Evolutionary conservation across 2,329 filamentous ascomycete species (phyloP).

Genomic region (Pezicula neosporulosa): DNA sequence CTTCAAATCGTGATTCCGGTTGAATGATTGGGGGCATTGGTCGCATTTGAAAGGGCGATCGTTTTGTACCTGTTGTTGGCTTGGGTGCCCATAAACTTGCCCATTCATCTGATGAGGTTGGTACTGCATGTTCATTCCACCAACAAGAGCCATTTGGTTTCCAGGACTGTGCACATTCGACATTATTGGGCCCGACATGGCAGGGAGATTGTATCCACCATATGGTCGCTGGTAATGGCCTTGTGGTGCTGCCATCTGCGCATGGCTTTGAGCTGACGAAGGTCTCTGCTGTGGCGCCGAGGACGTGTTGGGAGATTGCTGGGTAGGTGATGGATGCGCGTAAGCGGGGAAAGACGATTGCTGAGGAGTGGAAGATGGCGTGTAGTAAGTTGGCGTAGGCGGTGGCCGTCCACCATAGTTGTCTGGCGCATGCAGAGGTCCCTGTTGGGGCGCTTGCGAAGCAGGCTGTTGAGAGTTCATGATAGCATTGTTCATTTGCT

Average conservation of each 20-base stretch:
- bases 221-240: constrained; percentile 45
- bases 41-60: constrained; percentile 96
- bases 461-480: constrained; percentile 43
- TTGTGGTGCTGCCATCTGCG: constrained; percentile 52
- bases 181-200: constrained; percentile 66
- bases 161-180: constrained; percentile 75
- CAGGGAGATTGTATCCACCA: constrained; percentile 52
- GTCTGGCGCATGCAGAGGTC: constrained; percentile 57
- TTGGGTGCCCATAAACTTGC: constrained; percentile 57
- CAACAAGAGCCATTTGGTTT: constrained; percentile 68
- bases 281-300: constrained; percentile 33
- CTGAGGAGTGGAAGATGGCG: constrained; percentile 46
- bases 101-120: constrained; percentile 40
- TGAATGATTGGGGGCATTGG: constrained; percentile 88
- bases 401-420: constrained; percentile 50
- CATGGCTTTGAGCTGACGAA: constrained; percentile 32
- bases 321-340: constrained; percentile 46
- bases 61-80: constrained; percentile 50
- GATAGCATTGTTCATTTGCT: constrained; percentile 39
- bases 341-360: constrained; percentile 43
- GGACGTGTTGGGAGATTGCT: constrained; percentile 36
- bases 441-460: constrained; percentile 46
- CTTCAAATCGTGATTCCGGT: constrained; percentile 93
- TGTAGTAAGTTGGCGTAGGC: constrained; percentile 55
- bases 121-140: constrained; percentile 45